Evolutionary conservation across 2,329 filamentous ascomycete species (phyloP).

Genomic region (Penicillium griseofulvum): DNA sequence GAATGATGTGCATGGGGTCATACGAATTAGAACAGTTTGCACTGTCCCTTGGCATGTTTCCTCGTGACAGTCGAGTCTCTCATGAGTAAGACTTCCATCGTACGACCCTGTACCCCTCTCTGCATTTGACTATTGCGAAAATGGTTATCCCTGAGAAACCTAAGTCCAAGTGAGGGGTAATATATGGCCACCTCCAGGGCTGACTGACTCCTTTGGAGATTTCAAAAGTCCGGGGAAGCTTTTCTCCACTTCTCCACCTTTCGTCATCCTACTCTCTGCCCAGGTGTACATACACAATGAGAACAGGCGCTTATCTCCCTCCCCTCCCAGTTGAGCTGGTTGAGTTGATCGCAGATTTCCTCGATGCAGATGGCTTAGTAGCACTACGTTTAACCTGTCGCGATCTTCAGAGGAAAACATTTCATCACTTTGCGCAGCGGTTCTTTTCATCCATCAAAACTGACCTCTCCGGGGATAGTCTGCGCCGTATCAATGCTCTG

Average conservation of each 20-base stretch:
- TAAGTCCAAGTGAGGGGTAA: slow-evolving; percentile 5
- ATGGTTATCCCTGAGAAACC: too few relatives aligned
- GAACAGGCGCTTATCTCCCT: neutral
- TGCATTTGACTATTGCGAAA: neutral
- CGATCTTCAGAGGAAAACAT: slow-evolving; percentile 22
- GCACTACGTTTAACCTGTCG: slow-evolving; percentile 19
- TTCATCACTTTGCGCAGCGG: slow-evolving; percentile 22
- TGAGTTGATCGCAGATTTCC: slow-evolving; percentile 15
- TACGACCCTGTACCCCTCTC: neutral
- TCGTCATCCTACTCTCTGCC: neutral
- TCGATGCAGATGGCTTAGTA: slow-evolving; percentile 14
- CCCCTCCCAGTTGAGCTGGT: slow-evolving; percentile 20
- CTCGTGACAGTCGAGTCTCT: neutral
- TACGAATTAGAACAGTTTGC: too few relatives aligned
- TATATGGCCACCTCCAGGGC: too few relatives aligned
- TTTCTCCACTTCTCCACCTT: neutral
- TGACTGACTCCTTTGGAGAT: neutral
- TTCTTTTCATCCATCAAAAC: slow-evolving; percentile 23
- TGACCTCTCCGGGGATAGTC: slow-evolving; percentile 22
- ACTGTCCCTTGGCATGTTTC: too few relatives aligned
- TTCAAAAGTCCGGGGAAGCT: slow-evolving; percentile 4
- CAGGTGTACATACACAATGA: slow-evolving; percentile 4
- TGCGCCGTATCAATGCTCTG: slow-evolving; percentile 16
- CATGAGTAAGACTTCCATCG: neutral
- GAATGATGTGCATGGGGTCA: too few relatives aligned